phyloP scores from a whole-genome alignment of 2,329 filamentous ascomycete species.

The Fusarium metavorans region DNA sequence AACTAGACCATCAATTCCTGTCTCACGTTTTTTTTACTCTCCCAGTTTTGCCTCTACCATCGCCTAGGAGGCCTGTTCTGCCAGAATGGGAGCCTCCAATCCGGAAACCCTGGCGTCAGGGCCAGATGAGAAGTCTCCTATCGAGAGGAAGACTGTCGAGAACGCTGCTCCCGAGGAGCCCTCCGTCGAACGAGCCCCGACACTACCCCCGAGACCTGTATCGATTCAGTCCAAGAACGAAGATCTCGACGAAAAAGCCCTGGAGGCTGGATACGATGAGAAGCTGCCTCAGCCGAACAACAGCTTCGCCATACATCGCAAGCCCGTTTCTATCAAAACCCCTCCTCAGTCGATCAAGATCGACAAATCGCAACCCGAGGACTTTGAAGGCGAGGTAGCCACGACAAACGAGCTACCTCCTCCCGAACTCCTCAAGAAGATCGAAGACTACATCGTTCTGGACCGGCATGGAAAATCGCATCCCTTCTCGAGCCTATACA shows the following conservation, averaged over 20 bases:
- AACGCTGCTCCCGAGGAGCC: conserved; percentile 12
- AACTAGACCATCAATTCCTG: background rate
- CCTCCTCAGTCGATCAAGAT: conserved; percentile 47
- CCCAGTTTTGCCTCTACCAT: background rate
- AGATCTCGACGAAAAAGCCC: conserved; percentile 15
- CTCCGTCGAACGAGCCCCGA: conserved; percentile 20
- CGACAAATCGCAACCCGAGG: conserved; percentile 57
- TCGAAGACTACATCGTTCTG: conserved; percentile 69
- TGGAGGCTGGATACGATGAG: conserved; percentile 15
- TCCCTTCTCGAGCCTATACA: conserved; percentile 73
- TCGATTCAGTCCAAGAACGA: background rate
- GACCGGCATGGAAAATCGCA: conserved; percentile 70
- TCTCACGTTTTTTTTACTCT: background rate
- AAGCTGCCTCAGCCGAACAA: conserved; percentile 1
- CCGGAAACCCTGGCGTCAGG: conserved; percentile 17
- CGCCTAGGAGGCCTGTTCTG: background rate
- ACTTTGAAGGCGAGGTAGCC: conserved; percentile 68
- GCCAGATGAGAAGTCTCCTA: conserved; percentile 15
- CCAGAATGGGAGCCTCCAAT: conserved; percentile 28
- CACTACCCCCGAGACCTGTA: conserved; percentile 19
- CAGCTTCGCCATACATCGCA: conserved; percentile 27
- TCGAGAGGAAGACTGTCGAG: conserved; percentile 21
- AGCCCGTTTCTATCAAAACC: conserved; percentile 32
- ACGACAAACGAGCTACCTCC: conserved; percentile 69
- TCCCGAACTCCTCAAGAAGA: conserved; percentile 59